Evolutionary conservation across 352 stramenopile genomes (phyloP).

Genomic region (Globisporangium alternatum): DNA sequence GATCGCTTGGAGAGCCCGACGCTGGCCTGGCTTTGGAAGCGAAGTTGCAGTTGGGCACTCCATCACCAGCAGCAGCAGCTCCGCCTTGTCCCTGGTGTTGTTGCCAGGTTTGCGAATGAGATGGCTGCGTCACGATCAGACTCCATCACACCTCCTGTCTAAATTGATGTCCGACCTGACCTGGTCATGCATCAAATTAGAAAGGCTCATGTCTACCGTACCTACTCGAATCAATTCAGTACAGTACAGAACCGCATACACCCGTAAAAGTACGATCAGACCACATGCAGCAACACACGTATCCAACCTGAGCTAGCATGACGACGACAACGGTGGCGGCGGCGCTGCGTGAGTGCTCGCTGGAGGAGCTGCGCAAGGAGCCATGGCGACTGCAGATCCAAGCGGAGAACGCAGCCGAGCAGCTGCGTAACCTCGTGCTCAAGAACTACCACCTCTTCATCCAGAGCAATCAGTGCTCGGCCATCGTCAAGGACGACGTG

Average conservation of each 20-base stretch:
- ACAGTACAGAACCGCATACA: neutral
- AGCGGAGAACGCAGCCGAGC: conserved; percentile 70
- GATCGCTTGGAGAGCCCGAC: neutral
- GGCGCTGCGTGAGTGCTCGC: conserved; percentile 52
- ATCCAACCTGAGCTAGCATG: neutral
- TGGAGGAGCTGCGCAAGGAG: conserved; percentile 86
- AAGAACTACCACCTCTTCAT: conserved; percentile 92
- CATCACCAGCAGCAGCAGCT: neutral
- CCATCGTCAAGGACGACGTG: conserved; percentile 78
- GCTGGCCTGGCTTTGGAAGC: neutral
- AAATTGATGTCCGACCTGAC: neutral
- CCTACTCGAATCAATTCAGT: neutral
- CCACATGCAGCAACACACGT: neutral
- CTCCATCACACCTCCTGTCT: neutral
- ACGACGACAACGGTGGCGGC: conserved; percentile 13
- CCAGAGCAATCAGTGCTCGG: conserved; percentile 86
- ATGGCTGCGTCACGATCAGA: conserved; percentile 1
- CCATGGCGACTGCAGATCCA: conserved; percentile 78
- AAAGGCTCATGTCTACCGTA: neutral
- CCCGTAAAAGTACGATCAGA: neutral
- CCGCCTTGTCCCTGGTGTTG: no score
- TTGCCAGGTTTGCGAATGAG: neutral
- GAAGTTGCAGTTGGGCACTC: neutral
- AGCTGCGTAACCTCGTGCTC: conserved; percentile 77
- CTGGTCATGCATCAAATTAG: neutral